Percentiles rank a stretch among this genome's conserved stretches.
Conservation (phyloP, 352 stramenopile genomes). For the Elongisporangium anandrum region DNA sequence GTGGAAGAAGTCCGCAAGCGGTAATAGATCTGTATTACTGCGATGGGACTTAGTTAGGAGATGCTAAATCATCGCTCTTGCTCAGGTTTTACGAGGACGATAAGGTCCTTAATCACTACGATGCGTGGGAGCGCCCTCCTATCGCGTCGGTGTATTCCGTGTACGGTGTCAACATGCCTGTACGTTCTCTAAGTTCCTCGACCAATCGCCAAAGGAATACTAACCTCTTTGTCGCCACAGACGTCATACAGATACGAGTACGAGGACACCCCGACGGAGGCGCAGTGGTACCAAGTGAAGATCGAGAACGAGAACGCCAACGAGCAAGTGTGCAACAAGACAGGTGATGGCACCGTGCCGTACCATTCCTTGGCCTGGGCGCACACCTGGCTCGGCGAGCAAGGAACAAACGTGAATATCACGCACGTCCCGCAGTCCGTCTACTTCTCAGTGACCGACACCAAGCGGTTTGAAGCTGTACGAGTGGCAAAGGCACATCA, state of each 20-base stretch:
- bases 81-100: slow-evolving; percentile 65
- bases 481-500: slow-evolving; percentile 43
- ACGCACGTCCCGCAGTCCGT: slow-evolving; percentile 70
- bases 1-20: slow-evolving; percentile 46
- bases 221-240: slow-evolving; percentile 16
- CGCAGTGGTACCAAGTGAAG: slow-evolving; percentile 63
- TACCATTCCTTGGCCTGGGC: slow-evolving; percentile 82
- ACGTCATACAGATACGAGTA: slow-evolving; percentile 76
- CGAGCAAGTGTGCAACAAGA: slow-evolving; percentile 58
- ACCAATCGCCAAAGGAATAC: too few species aligned
- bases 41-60: background rate
- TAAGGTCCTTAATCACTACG: slow-evolving; percentile 49
- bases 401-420: slow-evolving; percentile 43
- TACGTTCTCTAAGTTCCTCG: slow-evolving; percentile 16
- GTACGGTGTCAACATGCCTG: slow-evolving; percentile 75
- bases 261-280: slow-evolving; percentile 36
- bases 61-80: background rate
- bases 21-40: slow-evolving; percentile 10
- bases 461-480: slow-evolving; percentile 40
- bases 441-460: slow-evolving; percentile 61
- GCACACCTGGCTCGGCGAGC: slow-evolving; percentile 64
- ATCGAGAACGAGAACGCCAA: slow-evolving; percentile 43
- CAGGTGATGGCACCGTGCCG: slow-evolving; percentile 64
- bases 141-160: slow-evolving; percentile 73
- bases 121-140: slow-evolving; percentile 59